Base-by-base conservation (phyloP, 805 yeast species). In the Spathaspora passalidarum region DNA sequence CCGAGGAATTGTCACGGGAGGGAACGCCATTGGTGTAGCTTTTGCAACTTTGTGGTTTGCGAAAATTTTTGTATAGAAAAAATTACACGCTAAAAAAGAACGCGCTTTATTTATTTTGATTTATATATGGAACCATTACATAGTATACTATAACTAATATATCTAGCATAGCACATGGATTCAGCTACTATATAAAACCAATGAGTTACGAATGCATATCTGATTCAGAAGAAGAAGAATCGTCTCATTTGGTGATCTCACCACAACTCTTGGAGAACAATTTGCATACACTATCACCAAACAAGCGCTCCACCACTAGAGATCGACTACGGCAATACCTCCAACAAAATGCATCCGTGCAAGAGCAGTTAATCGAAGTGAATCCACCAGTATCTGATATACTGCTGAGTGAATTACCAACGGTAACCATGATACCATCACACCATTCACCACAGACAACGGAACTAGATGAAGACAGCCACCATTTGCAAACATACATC, bases 221-320 rank as follows among this genome's bases (percentile, higher is more conserved):
- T 32, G 68, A 63, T 52, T 63, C 68, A 41, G 68, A 63, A 9
- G 48, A 41, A 22, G 18, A 49, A 21, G 46, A 49, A 25, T 39
- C 54, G 13, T 40, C 48, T 14, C 37, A 49, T 11, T 45, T 56
- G 16, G 43, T 50, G 51, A 45, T 55, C n/a, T 48, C 56, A 1
- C 16, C 25, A 2, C 18, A 38, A 22, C 42, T 48, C 37, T 23
- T 54, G n/a, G 40, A 22, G 10, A 32, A 22, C 7, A 22, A 38
- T 10, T 37, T 53, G 32, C n/a, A 35, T 11, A 23, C 17, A 20
- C 14, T 53, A 36, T 42, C 48, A 19, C 44, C 48, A 5, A 20
- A 29, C 16, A 20, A 38, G 38, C 16, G 40, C 32, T 29, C 32
- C 19, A 29, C 34, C 3, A 29, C 34, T 29, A 29, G 34, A 29